These are phyloP conservation scores for Waltergamsia citrina DNA, from an alignment of 2,329 filamentous ascomycete species.

Conservation along the genomic window DNA sequence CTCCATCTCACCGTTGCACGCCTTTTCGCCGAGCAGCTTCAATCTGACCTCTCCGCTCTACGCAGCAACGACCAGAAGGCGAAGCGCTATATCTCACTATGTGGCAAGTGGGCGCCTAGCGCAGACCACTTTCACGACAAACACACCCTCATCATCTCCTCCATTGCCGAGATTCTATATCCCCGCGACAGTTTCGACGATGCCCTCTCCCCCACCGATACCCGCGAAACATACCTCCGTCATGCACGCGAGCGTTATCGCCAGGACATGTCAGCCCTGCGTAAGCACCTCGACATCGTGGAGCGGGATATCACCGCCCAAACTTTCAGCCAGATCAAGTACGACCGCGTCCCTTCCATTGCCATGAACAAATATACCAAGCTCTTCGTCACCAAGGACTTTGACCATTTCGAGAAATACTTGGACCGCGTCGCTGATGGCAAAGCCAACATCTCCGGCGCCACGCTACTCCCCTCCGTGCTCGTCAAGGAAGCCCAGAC, in stretches of 20 bases:
- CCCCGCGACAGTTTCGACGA: constrained; percentile 20
- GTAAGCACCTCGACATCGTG: constrained; percentile 41
- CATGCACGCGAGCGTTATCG: constrained; percentile 44
- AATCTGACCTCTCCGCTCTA: constrained; percentile 32
- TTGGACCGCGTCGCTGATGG: constrained; percentile 36
- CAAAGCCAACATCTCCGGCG: constrained; percentile 42
- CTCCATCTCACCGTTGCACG: constrained; percentile 43
- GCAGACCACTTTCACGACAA: constrained; percentile 46
- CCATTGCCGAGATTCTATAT: constrained; percentile 46
- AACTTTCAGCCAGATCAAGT: constrained; percentile 40
- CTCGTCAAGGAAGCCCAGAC: constrained; percentile 21
- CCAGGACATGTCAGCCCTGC: constrained; percentile 38
- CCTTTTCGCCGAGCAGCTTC: constrained; percentile 46
- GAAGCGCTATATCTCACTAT: constrained; percentile 39
- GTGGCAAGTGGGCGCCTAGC: constrained; percentile 52
- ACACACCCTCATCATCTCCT: constrained; percentile 45
- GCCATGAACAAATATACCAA: constrained; percentile 44
- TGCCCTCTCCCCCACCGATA: constrained; percentile 19
- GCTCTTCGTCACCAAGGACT: constrained; percentile 41
- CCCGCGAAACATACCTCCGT: constrained; percentile 41
- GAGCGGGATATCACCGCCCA: constrained; percentile 40
- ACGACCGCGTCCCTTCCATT: constrained; percentile 44
- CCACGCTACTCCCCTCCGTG: constrained; percentile 41
- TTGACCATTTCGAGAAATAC: constrained; percentile 37
- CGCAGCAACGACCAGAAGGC: constrained; percentile 25